Percentiles rank a stretch among this genome's conserved stretches.
Evolutionary conservation across 306 rosid species (phyloP).

Genomic region (Biancaea sappan): DNA sequence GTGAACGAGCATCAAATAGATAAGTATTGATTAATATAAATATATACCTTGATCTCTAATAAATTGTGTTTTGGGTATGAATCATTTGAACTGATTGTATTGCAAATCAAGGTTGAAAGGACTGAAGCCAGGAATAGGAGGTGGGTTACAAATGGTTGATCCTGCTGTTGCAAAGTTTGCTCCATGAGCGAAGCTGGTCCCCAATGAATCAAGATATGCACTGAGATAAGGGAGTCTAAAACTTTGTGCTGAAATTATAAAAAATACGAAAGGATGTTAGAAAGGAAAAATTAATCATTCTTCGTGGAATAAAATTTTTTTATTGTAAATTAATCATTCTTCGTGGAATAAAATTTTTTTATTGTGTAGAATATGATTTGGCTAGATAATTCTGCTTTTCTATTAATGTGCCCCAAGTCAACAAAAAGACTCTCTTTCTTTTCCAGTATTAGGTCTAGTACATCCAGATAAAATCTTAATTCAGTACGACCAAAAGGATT

Average conservation of each 20-base stretch:
- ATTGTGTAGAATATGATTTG: too few relatives aligned
- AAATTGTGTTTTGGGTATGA: conserved; percentile 25
- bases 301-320: too few relatives aligned
- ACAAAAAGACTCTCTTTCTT: too few relatives aligned
- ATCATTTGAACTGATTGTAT: conserved; percentile 34
- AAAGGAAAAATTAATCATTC: too few relatives aligned
- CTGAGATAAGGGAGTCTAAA: neutral
- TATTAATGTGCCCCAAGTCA: too few relatives aligned
- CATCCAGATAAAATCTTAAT: too few relatives aligned
- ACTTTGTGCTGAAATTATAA: neutral
- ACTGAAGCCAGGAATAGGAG: conserved; percentile 32
- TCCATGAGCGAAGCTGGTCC: conserved; percentile 3
- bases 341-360: too few relatives aligned
- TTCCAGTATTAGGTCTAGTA: too few relatives aligned
- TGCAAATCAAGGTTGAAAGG: conserved; percentile 50
- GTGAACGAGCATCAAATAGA: neutral
- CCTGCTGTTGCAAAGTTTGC: conserved; percentile 43
- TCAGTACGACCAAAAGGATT: too few relatives aligned
- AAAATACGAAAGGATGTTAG: too few relatives aligned
- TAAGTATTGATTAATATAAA: neutral
- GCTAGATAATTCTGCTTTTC: too few relatives aligned
- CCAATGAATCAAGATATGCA: neutral
- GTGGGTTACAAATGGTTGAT: conserved; percentile 40
- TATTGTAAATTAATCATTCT: too few relatives aligned
- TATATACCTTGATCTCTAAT: conserved; percentile 36